Evolutionary conservation across 345 rosid genomes (phyloP).

Genomic region (Kandelia obovata): DNA sequence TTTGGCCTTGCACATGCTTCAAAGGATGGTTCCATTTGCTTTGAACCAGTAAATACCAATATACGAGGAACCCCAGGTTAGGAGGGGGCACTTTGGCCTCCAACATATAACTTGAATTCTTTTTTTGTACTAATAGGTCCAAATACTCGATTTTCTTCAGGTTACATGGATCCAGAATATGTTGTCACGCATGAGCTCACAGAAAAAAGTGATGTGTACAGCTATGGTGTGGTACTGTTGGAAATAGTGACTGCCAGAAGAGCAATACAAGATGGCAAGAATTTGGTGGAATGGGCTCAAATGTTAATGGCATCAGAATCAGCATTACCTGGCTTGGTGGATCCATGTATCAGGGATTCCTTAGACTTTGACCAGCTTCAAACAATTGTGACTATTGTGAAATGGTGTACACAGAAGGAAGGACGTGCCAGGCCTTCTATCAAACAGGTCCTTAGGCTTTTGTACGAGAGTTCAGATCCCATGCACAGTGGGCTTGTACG

Average conservation of each 20-base stretch:
- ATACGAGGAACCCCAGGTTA: slow-evolving; percentile 97
- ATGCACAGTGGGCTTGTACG: slow-evolving; percentile 63
- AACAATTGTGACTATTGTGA: slow-evolving; percentile 51
- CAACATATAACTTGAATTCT: neutral
- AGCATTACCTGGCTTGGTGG: slow-evolving; percentile 58
- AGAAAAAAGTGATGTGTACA: slow-evolving; percentile 85
- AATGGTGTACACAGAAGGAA: slow-evolving; percentile 93
- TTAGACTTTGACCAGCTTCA: slow-evolving; percentile 74
- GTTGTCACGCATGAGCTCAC: slow-evolving; percentile 81
- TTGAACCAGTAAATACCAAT: slow-evolving; percentile 81
- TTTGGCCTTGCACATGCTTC: slow-evolving; percentile 93
- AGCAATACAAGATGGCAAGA: slow-evolving; percentile 76
- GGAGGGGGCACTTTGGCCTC: slow-evolving; percentile 16
- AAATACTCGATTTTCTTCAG: slow-evolving; percentile 38
- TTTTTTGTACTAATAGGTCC: slow-evolving; percentile 5
- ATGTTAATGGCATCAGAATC: slow-evolving; percentile 49
- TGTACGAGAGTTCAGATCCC: slow-evolving; percentile 82
- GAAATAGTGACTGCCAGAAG: slow-evolving; percentile 74
- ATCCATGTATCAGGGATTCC: slow-evolving; percentile 53
- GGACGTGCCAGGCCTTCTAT: slow-evolving; percentile 76
- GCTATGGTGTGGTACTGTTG: slow-evolving; percentile 88
- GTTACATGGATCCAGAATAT: slow-evolving; percentile 95
- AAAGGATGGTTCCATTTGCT: slow-evolving; percentile 80
- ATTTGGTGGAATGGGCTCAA: slow-evolving; percentile 71
- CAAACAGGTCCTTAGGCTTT: slow-evolving; percentile 76